These are phyloP conservation scores for Solioccasus polychromus DNA, from an alignment of 768 basidiomycete genomes.

Conservation along the genomic window DNA sequence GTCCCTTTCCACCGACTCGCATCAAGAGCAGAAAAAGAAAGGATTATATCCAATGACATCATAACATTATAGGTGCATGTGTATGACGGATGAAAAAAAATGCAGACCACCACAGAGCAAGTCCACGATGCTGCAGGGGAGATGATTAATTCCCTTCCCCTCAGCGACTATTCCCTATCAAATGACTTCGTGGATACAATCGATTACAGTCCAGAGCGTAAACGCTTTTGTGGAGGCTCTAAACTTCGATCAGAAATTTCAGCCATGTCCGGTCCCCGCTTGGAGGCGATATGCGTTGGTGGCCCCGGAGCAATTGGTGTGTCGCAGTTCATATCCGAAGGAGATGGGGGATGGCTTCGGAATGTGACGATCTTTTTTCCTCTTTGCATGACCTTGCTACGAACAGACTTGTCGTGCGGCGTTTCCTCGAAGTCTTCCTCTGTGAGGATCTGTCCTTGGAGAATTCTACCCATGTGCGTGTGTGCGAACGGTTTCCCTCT, in stretches of 20 bases:
- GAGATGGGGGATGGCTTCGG: background rate
- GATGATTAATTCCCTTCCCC: no score
- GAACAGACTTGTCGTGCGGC: background rate
- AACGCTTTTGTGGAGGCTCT: background rate
- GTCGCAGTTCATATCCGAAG: background rate
- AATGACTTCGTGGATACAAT: no score
- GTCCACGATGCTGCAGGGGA: no score
- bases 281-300: background rate
- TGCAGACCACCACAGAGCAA: no score
- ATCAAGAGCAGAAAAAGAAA: background rate
- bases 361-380: background rate
- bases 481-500: slow-evolving; percentile 25
- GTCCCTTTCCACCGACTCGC: no score
- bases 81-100: no score
- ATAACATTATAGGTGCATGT: background rate
- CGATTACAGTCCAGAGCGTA: no score
- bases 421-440: background rate
- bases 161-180: no score
- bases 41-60: background rate
- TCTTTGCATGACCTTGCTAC: background rate
- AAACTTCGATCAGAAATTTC: background rate
- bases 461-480: background rate
- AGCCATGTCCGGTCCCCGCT: background rate
- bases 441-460: background rate
- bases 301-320: background rate